These are phyloP conservation scores for Bipolaris gigantea DNA, from an alignment of 2,329 filamentous ascomycete genomes.

Conservation along the genomic window DNA sequence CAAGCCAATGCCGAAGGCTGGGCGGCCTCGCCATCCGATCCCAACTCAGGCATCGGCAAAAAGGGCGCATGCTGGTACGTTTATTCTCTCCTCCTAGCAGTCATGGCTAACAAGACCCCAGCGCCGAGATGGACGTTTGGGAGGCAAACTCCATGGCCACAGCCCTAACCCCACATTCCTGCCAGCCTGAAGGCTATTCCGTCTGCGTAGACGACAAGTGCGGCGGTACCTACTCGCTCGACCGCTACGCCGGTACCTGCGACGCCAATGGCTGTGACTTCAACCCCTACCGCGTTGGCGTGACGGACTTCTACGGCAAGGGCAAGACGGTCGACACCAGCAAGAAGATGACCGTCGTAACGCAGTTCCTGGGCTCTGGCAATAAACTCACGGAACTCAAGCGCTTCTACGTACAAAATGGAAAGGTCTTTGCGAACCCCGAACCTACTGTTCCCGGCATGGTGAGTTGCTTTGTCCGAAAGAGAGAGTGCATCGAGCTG, in stretches of 20 bases:
- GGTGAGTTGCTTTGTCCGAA: too few species aligned
- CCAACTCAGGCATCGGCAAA: constrained; percentile 56
- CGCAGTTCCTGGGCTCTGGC: constrained; percentile 53
- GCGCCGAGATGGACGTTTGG: constrained; percentile 69
- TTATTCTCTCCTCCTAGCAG: constrained; percentile 68
- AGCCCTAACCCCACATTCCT: constrained; percentile 68
- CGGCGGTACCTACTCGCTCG: constrained; percentile 43
- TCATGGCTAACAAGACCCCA: constrained; percentile 6
- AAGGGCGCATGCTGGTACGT: constrained; percentile 63
- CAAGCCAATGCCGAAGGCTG: constrained; percentile 59
- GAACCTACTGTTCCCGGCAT: constrained; percentile 51
- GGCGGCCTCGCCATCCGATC: constrained; percentile 55
- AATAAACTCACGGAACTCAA: constrained; percentile 52
- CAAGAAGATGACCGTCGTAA: constrained; percentile 54
- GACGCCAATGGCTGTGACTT: constrained; percentile 71
- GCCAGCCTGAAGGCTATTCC: constrained; percentile 54
- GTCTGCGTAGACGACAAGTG: constrained; percentile 54
- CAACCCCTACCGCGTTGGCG: constrained; percentile 63
- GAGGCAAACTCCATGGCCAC: constrained; percentile 68
- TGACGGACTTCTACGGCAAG: constrained; percentile 64
- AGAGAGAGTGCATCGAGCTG: too few species aligned
- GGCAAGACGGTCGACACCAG: constrained; percentile 51
- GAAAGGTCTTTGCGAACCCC: constrained; percentile 53
- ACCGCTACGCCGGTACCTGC: constrained; percentile 64
- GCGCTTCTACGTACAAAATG: constrained; percentile 55